Percentiles rank a stretch among this genome's conserved stretches.
Evolutionary conservation across 2,329 filamentous ascomycete genomes (phyloP).

Genomic region (Talaromyces sp.): DNA sequence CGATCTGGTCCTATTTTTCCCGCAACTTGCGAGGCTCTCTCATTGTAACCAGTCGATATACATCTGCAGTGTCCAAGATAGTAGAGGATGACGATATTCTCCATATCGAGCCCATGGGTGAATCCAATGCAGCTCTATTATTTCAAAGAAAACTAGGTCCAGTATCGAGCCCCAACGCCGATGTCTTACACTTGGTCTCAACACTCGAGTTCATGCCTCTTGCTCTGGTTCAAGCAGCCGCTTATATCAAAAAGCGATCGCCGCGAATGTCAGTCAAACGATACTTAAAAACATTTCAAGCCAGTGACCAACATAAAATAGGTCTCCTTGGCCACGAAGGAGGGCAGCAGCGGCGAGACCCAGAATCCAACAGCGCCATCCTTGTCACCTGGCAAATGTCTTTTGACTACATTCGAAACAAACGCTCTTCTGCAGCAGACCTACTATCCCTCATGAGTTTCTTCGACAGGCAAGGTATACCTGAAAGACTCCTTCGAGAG

Average conservation of each 20-base stretch:
- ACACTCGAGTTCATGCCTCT: slow-evolving; percentile 34
- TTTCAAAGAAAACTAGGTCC: slow-evolving; percentile 32
- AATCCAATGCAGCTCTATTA: slow-evolving; percentile 30
- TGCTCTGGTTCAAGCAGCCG: slow-evolving; percentile 34
- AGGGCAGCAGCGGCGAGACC: slow-evolving; percentile 24
- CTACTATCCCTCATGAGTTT: slow-evolving; percentile 34
- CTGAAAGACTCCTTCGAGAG: neutral
- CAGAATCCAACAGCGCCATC: slow-evolving; percentile 27
- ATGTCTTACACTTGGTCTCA: slow-evolving; percentile 1
- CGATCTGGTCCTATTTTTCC: slow-evolving; percentile 14
- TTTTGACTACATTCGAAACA: slow-evolving; percentile 32
- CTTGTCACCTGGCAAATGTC: slow-evolving; percentile 37
- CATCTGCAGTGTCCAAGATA: slow-evolving; percentile 6
- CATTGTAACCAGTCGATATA: slow-evolving; percentile 20
- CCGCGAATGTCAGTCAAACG: slow-evolving; percentile 9
- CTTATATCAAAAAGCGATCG: slow-evolving; percentile 26
- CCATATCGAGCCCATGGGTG: slow-evolving; percentile 23
- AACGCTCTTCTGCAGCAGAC: slow-evolving; percentile 25
- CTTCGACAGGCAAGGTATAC: slow-evolving; percentile 31
- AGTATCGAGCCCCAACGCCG: neutral
- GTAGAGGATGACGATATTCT: slow-evolving; percentile 17
- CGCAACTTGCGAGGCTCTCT: slow-evolving; percentile 13
- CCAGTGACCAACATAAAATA: slow-evolving; percentile 32
- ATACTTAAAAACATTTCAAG: slow-evolving; percentile 33
- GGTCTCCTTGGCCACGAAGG: slow-evolving; percentile 32